phyloP scores from a whole-genome alignment of 2,329 filamentous ascomycete genomes.

The Dactylellina sp. region DNA sequence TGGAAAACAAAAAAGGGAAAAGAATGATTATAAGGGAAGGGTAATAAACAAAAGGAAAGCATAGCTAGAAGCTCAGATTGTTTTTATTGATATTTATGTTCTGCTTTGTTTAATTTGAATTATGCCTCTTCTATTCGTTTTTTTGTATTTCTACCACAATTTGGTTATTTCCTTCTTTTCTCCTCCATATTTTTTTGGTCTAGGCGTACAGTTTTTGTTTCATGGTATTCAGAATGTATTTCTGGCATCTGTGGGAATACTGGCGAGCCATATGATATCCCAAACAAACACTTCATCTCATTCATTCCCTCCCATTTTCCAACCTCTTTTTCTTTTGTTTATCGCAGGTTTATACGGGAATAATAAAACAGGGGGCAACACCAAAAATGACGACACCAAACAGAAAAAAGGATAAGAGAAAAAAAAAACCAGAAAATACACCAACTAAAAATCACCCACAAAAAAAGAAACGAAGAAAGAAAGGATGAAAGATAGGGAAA shows the following conservation, averaged over 20 bases:
- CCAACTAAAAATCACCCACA: too few relatives aligned
- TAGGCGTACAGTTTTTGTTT: constrained; percentile 39
- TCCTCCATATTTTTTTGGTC: too few relatives aligned
- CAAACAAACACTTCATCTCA: constrained; percentile 2
- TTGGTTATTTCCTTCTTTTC: constrained; percentile 21
- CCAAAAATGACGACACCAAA: neutral
- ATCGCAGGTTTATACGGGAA: neutral
- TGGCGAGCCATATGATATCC: constrained; percentile 29
- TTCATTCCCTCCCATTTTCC: constrained; percentile 16
- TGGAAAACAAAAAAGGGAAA: neutral
- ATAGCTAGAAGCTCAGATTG: constrained; percentile 6
- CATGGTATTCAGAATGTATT: constrained; percentile 34
- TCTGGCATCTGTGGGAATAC: constrained; percentile 20
- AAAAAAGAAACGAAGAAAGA: neutral
- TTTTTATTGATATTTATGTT: constrained; percentile 18
- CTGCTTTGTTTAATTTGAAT: constrained; percentile 12
- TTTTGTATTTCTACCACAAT: constrained; percentile 52
- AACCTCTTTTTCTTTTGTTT: constrained; percentile 27
- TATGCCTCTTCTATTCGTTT: constrained; percentile 37
- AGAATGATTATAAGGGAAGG: too few relatives aligned
- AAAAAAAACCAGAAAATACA: constrained; percentile 16
- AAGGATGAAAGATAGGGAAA: constrained; percentile 6
- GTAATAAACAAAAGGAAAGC: neutral
- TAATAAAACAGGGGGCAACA: neutral
- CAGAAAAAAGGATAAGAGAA: too few relatives aligned